These are phyloP conservation scores for Rhynchospora breviuscula DNA, from an alignment of 176 grass and related monocot genomes.

Conservation along the genomic window DNA sequence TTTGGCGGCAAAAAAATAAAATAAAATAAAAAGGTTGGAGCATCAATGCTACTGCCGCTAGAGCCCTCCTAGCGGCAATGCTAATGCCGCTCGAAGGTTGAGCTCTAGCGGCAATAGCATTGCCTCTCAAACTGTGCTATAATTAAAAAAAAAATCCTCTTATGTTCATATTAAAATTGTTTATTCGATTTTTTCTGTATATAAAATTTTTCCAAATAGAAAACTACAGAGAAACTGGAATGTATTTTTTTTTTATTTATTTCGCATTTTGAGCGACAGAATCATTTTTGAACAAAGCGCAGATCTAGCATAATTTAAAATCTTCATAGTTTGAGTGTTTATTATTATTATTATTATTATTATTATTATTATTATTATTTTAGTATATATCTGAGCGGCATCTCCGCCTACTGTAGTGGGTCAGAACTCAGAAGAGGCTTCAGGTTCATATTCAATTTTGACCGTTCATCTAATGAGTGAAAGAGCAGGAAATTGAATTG, in stretches of 20 bases:
- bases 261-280: background rate
- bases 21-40: too few species aligned
- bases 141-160: too few species aligned
- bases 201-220: too few species aligned
- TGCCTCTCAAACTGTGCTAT: too few species aligned
- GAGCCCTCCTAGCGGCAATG: too few species aligned
- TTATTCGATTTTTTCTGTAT: too few species aligned
- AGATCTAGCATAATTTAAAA: constrained; percentile 1
- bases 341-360: background rate
- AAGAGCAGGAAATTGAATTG: constrained; percentile 4
- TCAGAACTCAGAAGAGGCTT: background rate
- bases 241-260: background rate
- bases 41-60: too few species aligned
- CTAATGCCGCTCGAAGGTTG: too few species aligned
- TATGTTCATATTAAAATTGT: too few species aligned
- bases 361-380: background rate
- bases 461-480: background rate
- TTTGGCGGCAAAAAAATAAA: too few species aligned
- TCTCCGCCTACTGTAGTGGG: constrained; percentile 20
- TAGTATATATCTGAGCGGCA: background rate
- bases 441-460: background rate
- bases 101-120: too few species aligned
- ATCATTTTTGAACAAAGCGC: constrained; percentile 5
- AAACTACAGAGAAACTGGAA: background rate
- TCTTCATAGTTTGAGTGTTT: background rate